Base-by-base conservation (phyloP, 2,329 filamentous ascomycete genomes). In the Aspergillus quadrilineatus region DNA sequence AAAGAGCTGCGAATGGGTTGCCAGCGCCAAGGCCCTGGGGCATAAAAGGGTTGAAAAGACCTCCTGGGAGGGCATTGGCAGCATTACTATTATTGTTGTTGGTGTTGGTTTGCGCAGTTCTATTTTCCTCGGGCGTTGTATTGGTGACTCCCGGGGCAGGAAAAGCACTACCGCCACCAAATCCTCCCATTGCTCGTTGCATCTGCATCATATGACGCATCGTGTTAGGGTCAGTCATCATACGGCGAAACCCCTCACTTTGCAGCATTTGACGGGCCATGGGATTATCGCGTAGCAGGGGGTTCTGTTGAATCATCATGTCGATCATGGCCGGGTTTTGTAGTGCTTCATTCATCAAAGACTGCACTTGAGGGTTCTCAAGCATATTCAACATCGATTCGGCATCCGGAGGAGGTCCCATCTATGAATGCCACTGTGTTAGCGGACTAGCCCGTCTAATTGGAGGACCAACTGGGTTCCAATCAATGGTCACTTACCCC, bases 261-360 rank as follows among this genome's bases (percentile, higher is more conserved):
- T 91, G 87, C 67, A 99, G 85, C 75, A 97, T 88, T 69, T 95
- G 86, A 65, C 92, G 85, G 22, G 90, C 89, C 58, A 88, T 84
- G 41, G 89, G 89, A 73, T 89, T 84, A 58, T 85, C 82, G 66
- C 87, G 84, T 15, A 92, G 79, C 82, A 91, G 88, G 2, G 94
- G 94, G 70, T 96, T 96, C 69, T 89, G 85, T 66, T 94, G 86
- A 66, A 99, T 92, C 83, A 97, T 90, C 84, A 95, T 90, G 69
- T 97, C 91, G 70, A 97, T 84, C 66, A 99, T 89, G 15, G 87
- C 85, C n/a, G 94, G 93, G 75, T 97, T 97, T 74, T 92, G 90
- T 73, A 99, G 88, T 36, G 92, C 91, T 75, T 97, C 93, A 74
- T 94, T 96, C 85, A 99, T 89, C 54, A 88, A 87, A 63, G 91